Evolutionary conservation across 208 protist species (phyloP), one percentile per base, ranked within the genome.

Genomic region (Porcisia deanei): DNA sequence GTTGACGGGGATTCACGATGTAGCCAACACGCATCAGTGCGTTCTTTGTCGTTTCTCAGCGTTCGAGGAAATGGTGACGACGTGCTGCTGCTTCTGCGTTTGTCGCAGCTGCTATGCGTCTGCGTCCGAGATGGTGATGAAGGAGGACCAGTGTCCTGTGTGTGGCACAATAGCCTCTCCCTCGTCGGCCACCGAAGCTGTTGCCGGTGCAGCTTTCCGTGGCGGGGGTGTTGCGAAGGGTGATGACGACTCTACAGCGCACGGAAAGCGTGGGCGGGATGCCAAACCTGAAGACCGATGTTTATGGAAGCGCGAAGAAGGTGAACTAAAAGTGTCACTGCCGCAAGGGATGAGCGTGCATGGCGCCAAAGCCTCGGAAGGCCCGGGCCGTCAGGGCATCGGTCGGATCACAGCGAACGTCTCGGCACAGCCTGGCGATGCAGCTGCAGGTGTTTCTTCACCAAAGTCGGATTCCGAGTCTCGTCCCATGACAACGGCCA

Each of bases 111-210:
- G 92, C 73, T 76, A 84, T 45, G 82, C 85, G 14, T 80, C 88
- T 1, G 92, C 90, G 4, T 72, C 79, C 37, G 79, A 82, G 47
- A 94, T 95, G 92, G 81, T 90, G 52, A 81, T 82, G 55, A 80
- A 85, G 41, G 90, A 89, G 59, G 72, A 79, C 3, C 81, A 85
- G 53, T 96, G 92, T 71, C 87, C 86, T 12, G 89, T 96, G 49
- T 96, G 92, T 66, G 91, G 91, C 39, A 71, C 43, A 5, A 71
- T 39, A 60, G 64, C n/a, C 8, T 47, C 71, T 30, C 16, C 71
- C 10, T 3, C 57, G 41, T 34, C 71, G n/a, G 3, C 30, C 41
- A 20, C 22, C 9, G 71, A 22, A 10, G 16, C 10, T 22, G 41
- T 43, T 55, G 8, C 54, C 34, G 20, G 25, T 25, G 57, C 53